Base-by-base conservation (phyloP, 352 stramenopile species). In the Pythium pyrilobum region DNA sequence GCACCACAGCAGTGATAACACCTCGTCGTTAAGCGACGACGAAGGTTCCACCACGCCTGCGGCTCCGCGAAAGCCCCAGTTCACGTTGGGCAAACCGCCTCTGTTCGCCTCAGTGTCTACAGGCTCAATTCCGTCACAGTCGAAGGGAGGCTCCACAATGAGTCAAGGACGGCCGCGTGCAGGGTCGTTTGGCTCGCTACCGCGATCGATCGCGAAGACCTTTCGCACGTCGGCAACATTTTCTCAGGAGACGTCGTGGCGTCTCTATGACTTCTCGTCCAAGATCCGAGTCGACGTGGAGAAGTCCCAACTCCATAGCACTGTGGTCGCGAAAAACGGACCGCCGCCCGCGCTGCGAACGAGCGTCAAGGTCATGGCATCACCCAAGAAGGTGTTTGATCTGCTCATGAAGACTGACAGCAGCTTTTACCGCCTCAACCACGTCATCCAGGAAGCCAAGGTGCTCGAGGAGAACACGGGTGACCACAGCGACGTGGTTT, bases 401-500 rank as follows among this genome's bases (percentile, higher is more conserved):
- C 68, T 89, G 67, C 64, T 93, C 15, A 80, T 85, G 68, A 73
- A 87, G 32, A 63, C 74, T 4, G 59, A 89, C 49, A 91, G 78
- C 53, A 57, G 59, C 9, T 93, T 93, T 36, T 93, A 93, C 61
- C 52, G 46, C 3, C 61, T 66, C 28, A 93, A 91, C 53, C 80
- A 89, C 39, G 75, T 93, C n/a, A 85, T 93, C 37, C 46, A 87
- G 18, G 52, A 81, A 12, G 71, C 77, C 1, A 48, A 62, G 0
- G 55, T 93, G n/a, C 50, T 93, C 21, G 78, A 89, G 52, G 70
- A 82, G 34, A 71, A 92, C 47, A 60, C 61, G 0, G 58, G 71
- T 5, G 81, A 91, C 29, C 83, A 93, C 39, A 91, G 74, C 34
- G 83, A 93, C 40, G 71, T 93, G 11, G 68, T 93, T 4, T 89